Conservation (phyloP, 164 flowering plant species). For the Magnolia changhungtana region DNA sequence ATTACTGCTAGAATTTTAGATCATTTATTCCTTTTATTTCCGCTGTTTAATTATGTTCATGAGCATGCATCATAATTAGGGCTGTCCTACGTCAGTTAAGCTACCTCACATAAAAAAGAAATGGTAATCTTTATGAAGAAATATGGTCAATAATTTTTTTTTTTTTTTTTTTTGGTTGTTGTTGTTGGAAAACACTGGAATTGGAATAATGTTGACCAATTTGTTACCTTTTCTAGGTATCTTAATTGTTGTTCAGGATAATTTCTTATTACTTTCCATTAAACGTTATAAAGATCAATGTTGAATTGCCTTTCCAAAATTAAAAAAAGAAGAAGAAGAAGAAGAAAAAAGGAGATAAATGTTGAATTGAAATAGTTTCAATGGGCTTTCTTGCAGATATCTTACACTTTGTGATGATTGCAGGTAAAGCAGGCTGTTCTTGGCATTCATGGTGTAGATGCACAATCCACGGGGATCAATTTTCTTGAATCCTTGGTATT, state of each 20-base stretch:
- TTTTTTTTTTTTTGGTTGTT: no score
- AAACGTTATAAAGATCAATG: not conserved
- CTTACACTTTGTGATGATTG: conserved; percentile 6
- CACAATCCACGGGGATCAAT: conserved; percentile 72
- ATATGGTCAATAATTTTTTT: no score
- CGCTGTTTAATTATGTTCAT: no score
- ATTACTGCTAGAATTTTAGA: no score
- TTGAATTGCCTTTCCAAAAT: no score
- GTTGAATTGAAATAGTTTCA: not conserved
- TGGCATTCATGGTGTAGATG: conserved; percentile 72
- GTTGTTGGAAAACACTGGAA: not conserved
- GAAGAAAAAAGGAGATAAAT: not conserved
- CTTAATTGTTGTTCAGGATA: not conserved
- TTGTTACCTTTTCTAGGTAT: not conserved
- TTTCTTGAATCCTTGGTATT: conserved; percentile 87
- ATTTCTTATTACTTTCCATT: not conserved
- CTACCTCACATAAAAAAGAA: no score
- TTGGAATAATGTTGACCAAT: not conserved
- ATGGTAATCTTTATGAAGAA: no score
- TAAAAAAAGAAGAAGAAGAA: no score
- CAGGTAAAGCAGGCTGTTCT: conserved; percentile 75
- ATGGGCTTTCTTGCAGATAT: not conserved
- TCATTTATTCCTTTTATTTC: no score
- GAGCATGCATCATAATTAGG: no score
- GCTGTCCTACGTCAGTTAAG: no score